These are phyloP conservation scores for Colletotrichum noveboracense DNA, from an alignment of 2,329 filamentous ascomycete genomes.

Conservation along the genomic window DNA sequence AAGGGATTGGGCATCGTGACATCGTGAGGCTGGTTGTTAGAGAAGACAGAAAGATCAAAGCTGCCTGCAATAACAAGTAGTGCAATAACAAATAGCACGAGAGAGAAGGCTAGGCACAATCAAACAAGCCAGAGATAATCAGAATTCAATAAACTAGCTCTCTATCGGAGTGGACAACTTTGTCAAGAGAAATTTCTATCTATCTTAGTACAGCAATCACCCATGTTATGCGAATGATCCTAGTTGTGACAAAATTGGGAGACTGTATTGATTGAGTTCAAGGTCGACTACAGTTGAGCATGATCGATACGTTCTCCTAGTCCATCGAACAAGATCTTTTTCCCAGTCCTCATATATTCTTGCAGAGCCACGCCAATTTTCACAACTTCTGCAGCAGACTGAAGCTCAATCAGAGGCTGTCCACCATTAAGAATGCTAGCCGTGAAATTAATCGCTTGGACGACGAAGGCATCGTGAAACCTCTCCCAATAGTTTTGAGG, in stretches of 20 bases:
- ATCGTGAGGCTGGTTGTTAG: rapidly evolving
- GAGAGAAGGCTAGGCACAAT: too few species aligned
- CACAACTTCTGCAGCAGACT: not conserved
- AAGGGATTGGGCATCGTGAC: not conserved
- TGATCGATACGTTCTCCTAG: not conserved
- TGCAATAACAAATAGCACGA: too few species aligned
- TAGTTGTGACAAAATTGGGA: too few species aligned
- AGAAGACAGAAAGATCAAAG: too few species aligned
- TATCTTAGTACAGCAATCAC: too few species aligned
- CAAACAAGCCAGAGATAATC: too few species aligned
- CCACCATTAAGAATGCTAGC: not conserved
- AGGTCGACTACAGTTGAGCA: not conserved
- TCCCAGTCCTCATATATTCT: not conserved
- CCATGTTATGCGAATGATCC: rapidly evolving
- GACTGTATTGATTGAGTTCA: rapidly evolving
- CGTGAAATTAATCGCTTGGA: not conserved
- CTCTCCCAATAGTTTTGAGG: not conserved
- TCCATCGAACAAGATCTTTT: not conserved
- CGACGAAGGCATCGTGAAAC: not conserved
- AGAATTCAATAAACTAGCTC: too few species aligned
- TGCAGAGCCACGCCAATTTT: not conserved
- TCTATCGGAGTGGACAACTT: too few species aligned
- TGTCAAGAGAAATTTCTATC: too few species aligned
- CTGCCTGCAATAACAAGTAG: too few species aligned
- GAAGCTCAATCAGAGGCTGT: not conserved